A percentile compares a stretch with the other conserved stretches of the same genome.
Conservation (phyloP, 345 rosid genomes). For the Limnanthes douglasii region DNA sequence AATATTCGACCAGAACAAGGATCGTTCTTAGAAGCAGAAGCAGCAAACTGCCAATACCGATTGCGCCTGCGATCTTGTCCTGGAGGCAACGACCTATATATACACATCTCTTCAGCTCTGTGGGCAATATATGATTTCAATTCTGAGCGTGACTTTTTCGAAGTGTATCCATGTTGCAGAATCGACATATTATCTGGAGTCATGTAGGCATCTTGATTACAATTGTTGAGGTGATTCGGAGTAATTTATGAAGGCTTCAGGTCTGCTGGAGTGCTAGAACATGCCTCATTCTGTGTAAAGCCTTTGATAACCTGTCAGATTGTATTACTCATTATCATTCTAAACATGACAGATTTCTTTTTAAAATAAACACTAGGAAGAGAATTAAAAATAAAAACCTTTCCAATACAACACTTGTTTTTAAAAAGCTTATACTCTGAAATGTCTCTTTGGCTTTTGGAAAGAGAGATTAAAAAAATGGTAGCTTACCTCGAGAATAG, state of each 20-base stretch:
- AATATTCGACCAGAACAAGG: slow-evolving; percentile 84
- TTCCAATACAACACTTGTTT: too few relatives aligned
- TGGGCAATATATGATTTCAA: slow-evolving; percentile 83
- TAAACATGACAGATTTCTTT: too few relatives aligned
- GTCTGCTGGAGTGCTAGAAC: too few relatives aligned
- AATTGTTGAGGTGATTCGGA: too few relatives aligned
- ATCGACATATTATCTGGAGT: slow-evolving; percentile 34
- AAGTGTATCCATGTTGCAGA: slow-evolving; percentile 56
- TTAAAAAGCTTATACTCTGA: too few relatives aligned
- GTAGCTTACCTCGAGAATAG: slow-evolving; percentile 74
- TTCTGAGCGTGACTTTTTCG: slow-evolving; percentile 79
- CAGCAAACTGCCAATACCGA: slow-evolving; percentile 93
- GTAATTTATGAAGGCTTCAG: too few relatives aligned
- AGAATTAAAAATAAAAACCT: too few relatives aligned
- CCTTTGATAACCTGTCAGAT: too few relatives aligned
- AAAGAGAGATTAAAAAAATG: background rate
- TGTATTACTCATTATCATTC: too few relatives aligned
- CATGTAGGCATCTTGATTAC: slow-evolving; percentile 28
- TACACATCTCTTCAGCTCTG: slow-evolving; percentile 85
- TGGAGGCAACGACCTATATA: slow-evolving; percentile 89
- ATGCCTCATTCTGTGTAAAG: too few relatives aligned
- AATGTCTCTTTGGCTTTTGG: too few relatives aligned
- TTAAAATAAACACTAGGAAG: too few relatives aligned
- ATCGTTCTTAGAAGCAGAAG: slow-evolving; percentile 76
- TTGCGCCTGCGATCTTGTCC: slow-evolving; percentile 98